These are phyloP conservation scores for Diaporthe sp. DNA, from an alignment of 2,329 filamentous ascomycete species.

Conservation along the genomic window DNA sequence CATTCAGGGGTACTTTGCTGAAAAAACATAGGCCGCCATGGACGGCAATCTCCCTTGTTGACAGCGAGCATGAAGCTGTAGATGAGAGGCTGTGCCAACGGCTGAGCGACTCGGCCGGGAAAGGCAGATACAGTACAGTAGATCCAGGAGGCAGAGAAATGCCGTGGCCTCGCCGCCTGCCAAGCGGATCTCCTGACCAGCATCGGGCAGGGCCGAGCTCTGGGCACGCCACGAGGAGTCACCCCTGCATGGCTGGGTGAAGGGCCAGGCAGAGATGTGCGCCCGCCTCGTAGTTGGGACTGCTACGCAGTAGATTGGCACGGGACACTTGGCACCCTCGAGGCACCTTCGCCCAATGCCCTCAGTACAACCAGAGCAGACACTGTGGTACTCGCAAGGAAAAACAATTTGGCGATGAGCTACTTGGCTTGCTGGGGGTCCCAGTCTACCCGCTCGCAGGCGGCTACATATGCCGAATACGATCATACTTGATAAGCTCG, in stretches of 20 bases:
- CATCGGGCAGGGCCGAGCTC: neutral
- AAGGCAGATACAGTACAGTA: neutral
- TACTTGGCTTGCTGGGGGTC: neutral
- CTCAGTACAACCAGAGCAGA: neutral
- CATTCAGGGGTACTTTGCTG: neutral
- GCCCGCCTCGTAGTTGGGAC: neutral
- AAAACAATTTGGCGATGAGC: neutral
- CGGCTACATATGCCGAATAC: neutral
- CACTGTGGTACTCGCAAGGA: neutral
- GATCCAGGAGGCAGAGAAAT: neutral
- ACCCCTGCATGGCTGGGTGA: neutral
- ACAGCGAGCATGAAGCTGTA: neutral
- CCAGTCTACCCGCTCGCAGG: neutral
- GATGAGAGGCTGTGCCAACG: neutral
- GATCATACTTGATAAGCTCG: neutral
- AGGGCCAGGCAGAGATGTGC: constrained; percentile 4
- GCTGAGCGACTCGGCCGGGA: neutral
- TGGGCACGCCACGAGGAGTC: neutral
- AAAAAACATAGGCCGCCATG: neutral
- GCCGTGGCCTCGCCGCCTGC: neutral
- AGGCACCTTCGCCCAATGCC: neutral
- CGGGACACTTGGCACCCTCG: constrained; percentile 8
- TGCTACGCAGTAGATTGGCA: constrained; percentile 16
- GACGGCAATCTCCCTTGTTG: neutral
- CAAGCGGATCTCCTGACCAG: constrained; percentile 15